These are phyloP conservation scores for Rhododendron molle DNA, from an alignment of 148 eudicot species.

Conservation along the genomic window DNA sequence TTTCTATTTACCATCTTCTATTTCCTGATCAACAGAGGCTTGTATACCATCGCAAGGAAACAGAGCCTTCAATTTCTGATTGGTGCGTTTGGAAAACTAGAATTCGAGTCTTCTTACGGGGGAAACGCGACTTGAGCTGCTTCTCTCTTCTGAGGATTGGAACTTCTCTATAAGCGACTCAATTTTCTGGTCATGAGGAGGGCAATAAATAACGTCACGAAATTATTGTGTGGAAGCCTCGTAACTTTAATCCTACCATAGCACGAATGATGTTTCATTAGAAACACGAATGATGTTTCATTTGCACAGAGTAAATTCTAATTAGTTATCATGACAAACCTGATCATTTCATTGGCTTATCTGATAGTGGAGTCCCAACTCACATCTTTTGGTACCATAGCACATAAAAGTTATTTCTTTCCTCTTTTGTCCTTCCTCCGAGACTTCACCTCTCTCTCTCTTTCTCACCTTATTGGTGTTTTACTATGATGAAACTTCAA, in stretches of 20 bases:
- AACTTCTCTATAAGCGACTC: slow-evolving; percentile 60
- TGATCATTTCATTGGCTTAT: no score
- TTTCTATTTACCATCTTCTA: neutral
- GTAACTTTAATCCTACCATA: neutral
- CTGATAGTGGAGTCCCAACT: no score
- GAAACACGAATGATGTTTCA: neutral
- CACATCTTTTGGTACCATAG: neutral
- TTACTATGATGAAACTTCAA: neutral
- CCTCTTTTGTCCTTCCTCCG: neutral
- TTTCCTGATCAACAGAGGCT: neutral
- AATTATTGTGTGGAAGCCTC: neutral
- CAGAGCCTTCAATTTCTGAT: neutral
- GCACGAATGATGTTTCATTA: no score
- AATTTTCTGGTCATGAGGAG: slow-evolving; percentile 51
- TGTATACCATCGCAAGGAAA: neutral
- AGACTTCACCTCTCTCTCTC: neutral
- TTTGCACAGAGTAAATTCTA: neutral
- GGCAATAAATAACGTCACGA: neutral
- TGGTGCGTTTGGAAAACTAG: neutral
- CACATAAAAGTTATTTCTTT: neutral
- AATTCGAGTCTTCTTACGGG: neutral
- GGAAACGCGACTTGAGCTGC: neutral
- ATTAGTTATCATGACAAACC: no score
- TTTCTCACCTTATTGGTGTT: neutral
- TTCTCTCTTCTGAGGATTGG: slow-evolving; percentile 21